Conservation (phyloP, 257 asterid genomes). For the Euphrasia confusa region DNA sequence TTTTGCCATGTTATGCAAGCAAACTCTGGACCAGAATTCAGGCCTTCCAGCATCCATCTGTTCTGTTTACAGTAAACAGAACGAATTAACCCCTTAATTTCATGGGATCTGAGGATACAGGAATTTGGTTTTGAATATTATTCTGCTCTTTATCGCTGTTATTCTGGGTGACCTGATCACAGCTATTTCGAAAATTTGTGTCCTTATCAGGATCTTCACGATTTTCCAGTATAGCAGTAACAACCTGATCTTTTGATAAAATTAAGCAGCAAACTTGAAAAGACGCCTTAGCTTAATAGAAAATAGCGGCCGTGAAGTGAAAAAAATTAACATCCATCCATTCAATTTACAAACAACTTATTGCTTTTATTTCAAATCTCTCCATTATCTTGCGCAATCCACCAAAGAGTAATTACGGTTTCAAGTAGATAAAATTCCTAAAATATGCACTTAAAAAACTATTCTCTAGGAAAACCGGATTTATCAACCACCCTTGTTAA, state of each 20-base stretch:
- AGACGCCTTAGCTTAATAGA: constrained; percentile 4
- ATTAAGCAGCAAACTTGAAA: constrained; percentile 26
- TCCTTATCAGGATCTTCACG: constrained; percentile 40
- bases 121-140: constrained; percentile 30
- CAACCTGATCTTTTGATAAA: constrained; percentile 67
- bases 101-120: constrained; percentile 39
- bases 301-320: constrained; percentile 20
- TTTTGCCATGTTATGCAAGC: constrained; percentile 76
- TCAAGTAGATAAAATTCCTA: constrained; percentile 7
- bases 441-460: constrained; percentile 19
- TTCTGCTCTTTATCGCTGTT: constrained; percentile 27
- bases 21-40: constrained; percentile 63
- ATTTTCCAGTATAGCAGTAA: constrained; percentile 62
- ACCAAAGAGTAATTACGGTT: constrained; percentile 7
- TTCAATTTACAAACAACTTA: not conserved
- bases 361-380: constrained; percentile 8
- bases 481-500: constrained; percentile 11
- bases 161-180: constrained; percentile 33
- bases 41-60: constrained; percentile 53
- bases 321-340: constrained; percentile 10
- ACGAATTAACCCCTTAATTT: constrained; percentile 37
- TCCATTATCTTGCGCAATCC: constrained; percentile 14
- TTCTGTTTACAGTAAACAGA: constrained; percentile 42
- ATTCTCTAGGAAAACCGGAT: not conserved
- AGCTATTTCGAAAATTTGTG: constrained; percentile 26